phyloP scores from a whole-genome alignment of 2,329 filamentous ascomycete genomes.

The Ascochyta fabae region DNA sequence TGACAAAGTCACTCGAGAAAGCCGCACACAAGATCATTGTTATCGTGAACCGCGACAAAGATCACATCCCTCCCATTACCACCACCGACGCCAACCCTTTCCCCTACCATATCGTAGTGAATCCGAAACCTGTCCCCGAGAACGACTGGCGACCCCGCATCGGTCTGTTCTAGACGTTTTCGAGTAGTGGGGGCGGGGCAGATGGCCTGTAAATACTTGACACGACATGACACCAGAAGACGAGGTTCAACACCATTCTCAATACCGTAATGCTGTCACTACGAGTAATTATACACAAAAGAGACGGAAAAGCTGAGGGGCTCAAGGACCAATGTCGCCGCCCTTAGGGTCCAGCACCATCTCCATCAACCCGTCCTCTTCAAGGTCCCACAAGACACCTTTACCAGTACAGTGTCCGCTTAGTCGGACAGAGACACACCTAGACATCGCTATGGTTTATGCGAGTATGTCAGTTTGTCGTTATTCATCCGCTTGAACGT shows the following conservation, averaged over 20 bases:
- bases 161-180: conserved; percentile 54
- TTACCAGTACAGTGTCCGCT: conserved; percentile 36
- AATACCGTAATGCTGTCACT: background rate
- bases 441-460: conserved; percentile 10
- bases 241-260: conserved; percentile 34
- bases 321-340: background rate
- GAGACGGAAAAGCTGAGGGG: conserved; percentile 28
- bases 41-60: conserved; percentile 86
- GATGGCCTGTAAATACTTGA: conserved; percentile 30
- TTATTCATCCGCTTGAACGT: conserved; percentile 2
- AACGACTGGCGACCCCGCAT: conserved; percentile 77
- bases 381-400: conserved; percentile 11
- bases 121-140: conserved; percentile 71
- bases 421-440: conserved; percentile 25
- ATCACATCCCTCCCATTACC: conserved; percentile 96
- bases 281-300: conserved; percentile 15
- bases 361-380: conserved; percentile 3
- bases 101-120: conserved; percentile 89
- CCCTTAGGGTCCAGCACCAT: conserved; percentile 4
- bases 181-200: conserved; percentile 4
- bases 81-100: conserved; percentile 92
- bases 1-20: conserved; percentile 87
- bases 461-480: background rate
- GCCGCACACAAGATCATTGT: conserved; percentile 89
- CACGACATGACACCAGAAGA: conserved; percentile 17